Evolutionary conservation across 805 yeast species (phyloP).

Genomic region (Jamesozyma spencerorum): DNA sequence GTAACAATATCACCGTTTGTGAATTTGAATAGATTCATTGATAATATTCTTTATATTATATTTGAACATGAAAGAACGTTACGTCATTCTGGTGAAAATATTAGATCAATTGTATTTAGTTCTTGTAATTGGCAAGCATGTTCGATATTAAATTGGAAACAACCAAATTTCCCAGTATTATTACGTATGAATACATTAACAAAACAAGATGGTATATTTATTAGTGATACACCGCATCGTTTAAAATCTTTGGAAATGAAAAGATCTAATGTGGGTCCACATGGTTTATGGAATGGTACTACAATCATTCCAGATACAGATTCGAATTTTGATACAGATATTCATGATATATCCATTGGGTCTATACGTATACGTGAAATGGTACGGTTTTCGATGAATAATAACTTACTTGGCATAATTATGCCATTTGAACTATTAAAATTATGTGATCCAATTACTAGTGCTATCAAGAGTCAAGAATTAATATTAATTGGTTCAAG

Average conservation of each 20-base stretch:
- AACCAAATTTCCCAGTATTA: constrained; percentile 93
- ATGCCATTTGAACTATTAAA: constrained; percentile 61
- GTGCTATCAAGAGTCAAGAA: constrained; percentile 70
- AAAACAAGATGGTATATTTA: constrained; percentile 10
- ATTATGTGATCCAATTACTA: constrained; percentile 67
- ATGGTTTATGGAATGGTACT: too few species aligned
- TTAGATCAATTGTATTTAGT: constrained; percentile 70
- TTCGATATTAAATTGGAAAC: constrained; percentile 93
- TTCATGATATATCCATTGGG: neutral
- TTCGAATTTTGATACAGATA: neutral
- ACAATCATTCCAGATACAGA: neutral
- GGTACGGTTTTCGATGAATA: constrained; percentile 65
- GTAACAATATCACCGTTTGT: constrained; percentile 35
- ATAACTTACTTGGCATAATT: constrained; percentile 78
- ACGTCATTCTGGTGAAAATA: constrained; percentile 30
- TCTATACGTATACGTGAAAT: constrained; percentile 55
- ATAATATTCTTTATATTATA: constrained; percentile 56
- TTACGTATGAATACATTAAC: constrained; percentile 67
- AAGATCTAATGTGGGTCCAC: neutral
- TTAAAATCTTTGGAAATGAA: constrained; percentile 20
- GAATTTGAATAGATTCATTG: constrained; percentile 67
- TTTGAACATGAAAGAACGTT: constrained; percentile 61
- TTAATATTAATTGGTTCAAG: constrained; percentile 69
- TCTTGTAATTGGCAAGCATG: constrained; percentile 86
- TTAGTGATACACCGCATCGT: constrained; percentile 27